Conservation (phyloP, 129 eudicot genomes). For the Kitagawia praeruptora region DNA sequence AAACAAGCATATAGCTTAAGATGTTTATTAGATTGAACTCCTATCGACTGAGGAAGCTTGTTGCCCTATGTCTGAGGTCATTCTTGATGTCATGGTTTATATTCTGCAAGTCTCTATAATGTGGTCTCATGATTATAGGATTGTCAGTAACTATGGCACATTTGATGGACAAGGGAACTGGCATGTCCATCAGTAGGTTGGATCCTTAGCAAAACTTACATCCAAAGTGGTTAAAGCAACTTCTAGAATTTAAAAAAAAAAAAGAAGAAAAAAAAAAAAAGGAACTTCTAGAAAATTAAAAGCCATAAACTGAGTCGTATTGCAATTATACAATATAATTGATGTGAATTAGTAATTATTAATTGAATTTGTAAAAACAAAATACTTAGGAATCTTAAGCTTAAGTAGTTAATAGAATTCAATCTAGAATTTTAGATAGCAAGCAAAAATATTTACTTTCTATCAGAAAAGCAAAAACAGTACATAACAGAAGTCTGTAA, state of each 20-base stretch:
- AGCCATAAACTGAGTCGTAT: not conserved
- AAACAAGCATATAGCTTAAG: too few relatives aligned
- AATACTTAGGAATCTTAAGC: not conserved
- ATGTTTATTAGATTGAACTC: too few relatives aligned
- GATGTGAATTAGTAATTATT: not conserved
- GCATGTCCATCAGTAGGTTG: not conserved
- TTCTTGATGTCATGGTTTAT: not conserved
- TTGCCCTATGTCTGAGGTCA: not conserved
- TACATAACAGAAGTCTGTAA: too few relatives aligned
- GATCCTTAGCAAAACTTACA: not conserved
- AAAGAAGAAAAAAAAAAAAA: not conserved
- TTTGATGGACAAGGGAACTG: not conserved
- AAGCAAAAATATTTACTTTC: not conserved
- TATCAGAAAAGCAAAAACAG: too few relatives aligned
- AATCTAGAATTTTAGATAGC: not conserved
- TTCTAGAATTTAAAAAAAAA: not conserved
- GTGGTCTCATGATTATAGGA: not conserved
- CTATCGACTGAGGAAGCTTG: too few relatives aligned
- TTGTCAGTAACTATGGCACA: not conserved
- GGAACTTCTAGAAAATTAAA: not conserved
- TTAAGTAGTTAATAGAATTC: not conserved
- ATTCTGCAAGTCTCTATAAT: not conserved
- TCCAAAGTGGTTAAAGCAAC: not conserved
- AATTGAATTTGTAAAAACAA: not conserved
- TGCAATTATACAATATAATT: not conserved